These are phyloP conservation scores for Ogataea nonfermentans DNA, from an alignment of 805 yeast species.

Conservation along the genomic window DNA sequence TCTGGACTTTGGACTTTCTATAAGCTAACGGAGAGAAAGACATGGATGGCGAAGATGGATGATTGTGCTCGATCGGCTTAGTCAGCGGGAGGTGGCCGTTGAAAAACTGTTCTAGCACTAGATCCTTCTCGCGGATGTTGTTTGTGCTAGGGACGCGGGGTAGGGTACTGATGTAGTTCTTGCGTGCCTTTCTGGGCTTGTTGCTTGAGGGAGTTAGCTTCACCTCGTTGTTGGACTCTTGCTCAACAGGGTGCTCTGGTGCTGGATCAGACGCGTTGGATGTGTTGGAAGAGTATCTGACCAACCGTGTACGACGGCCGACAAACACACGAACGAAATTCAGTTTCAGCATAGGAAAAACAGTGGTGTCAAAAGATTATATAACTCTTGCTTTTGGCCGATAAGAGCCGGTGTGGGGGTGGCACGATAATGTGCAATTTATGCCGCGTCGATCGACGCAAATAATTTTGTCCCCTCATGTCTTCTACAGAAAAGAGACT, in stretches of 20 bases:
- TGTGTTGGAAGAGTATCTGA: conserved; percentile 5
- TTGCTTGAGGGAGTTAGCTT: conserved; percentile 6
- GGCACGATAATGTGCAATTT: neutral
- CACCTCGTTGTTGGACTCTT: conserved; percentile 7
- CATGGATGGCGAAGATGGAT: conserved; percentile 26
- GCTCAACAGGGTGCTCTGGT: conserved; percentile 7
- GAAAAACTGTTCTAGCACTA: conserved; percentile 32
- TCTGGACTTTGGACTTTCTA: conserved; percentile 18
- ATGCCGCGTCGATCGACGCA: conserved; percentile 6
- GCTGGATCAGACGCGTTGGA: conserved; percentile 8
- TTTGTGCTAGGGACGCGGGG: conserved; percentile 35
- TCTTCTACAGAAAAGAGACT: conserved; percentile 34
- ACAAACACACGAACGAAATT: too few relatives aligned
- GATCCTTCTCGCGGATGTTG: conserved; percentile 29
- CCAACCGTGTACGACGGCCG: neutral
- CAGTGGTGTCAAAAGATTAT: conserved; percentile 1
- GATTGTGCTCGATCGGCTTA: conserved; percentile 30
- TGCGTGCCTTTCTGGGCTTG: conserved; percentile 18
- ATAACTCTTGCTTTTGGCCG: conserved; percentile 9
- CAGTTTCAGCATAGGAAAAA: conserved; percentile 4
- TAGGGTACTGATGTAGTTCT: conserved; percentile 28
- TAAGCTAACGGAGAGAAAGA: conserved; percentile 22
- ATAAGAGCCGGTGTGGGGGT: conserved; percentile 12
- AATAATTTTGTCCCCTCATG: conserved; percentile 11
- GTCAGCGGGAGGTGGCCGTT: conserved; percentile 30